Conservation (phyloP, 495 filamentous ascomycete genomes). For the Penicillium ochrochloron region DNA sequence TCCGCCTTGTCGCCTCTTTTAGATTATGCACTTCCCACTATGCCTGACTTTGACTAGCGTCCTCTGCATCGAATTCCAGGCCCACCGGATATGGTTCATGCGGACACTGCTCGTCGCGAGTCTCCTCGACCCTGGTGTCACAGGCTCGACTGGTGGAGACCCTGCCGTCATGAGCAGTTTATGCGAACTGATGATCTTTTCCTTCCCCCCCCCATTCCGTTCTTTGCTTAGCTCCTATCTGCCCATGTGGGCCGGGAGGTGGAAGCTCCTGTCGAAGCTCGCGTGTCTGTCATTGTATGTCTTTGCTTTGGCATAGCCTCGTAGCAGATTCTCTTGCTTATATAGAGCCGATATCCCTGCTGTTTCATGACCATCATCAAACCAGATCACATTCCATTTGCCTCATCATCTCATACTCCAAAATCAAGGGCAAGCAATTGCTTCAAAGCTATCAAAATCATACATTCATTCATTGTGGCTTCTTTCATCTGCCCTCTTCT, state of each 20-base stretch:
- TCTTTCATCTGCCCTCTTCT: constrained; percentile 2
- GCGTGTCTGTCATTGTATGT: constrained; percentile 32
- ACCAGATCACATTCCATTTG: constrained; percentile 4
- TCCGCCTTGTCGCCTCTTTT: constrained; percentile 32
- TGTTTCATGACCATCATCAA: constrained; percentile 13
- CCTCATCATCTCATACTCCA: constrained; percentile 10
- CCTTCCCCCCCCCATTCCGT: constrained; percentile 29
- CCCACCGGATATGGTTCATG: constrained; percentile 23
- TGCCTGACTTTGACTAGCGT: constrained; percentile 15
- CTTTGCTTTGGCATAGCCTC: constrained; percentile 22
- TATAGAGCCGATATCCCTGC: constrained; percentile 30
- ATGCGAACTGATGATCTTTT: constrained; percentile 31
- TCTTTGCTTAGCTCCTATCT: constrained; percentile 20
- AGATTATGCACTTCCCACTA: constrained; percentile 25
- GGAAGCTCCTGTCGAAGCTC: constrained; percentile 29
- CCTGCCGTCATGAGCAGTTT: constrained; percentile 16
- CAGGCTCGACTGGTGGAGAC: constrained; percentile 23
- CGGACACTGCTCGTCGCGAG: constrained; percentile 18
- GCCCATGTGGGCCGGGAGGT: constrained; percentile 34
- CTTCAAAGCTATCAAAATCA: neutral
- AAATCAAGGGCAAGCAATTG: neutral
- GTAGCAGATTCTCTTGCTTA: constrained; percentile 16
- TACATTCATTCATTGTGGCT: neutral
- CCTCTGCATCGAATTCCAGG: constrained; percentile 23
- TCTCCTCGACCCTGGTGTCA: constrained; percentile 27